Conservation (phyloP, 192 early-diverging fungal species). For the Chytriomyces confervae region DNA sequence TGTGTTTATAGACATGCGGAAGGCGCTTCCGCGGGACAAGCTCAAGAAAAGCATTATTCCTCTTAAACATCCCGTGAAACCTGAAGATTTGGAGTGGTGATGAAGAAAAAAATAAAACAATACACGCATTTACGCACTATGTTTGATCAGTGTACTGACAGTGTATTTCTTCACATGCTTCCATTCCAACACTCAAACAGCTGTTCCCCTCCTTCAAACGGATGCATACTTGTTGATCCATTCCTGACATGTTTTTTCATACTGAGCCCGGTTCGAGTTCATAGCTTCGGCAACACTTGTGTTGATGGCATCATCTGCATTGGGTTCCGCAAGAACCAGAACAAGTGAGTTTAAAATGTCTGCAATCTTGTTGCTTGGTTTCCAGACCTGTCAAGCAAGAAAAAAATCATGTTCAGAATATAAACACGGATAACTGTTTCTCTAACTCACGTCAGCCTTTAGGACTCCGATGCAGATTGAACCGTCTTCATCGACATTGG, state of each 20-base stretch:
- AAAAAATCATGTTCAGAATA: background rate
- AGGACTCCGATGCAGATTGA: slow-evolving; percentile 77
- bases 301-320: slow-evolving; percentile 83
- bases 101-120: too few species aligned
- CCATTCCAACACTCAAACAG: background rate
- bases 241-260: slow-evolving; percentile 74
- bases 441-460: slow-evolving; percentile 67
- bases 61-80: slow-evolving; percentile 54
- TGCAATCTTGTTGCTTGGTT: slow-evolving; percentile 74
- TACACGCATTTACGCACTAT: too few species aligned
- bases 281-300: slow-evolving; percentile 76
- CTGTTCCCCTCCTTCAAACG: background rate
- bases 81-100: slow-evolving; percentile 66
- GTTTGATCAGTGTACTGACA: too few species aligned
- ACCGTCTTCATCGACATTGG: slow-evolving; percentile 82
- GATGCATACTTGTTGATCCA: slow-evolving; percentile 69
- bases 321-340: slow-evolving; percentile 72
- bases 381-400: slow-evolving; percentile 62
- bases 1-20: slow-evolving; percentile 84
- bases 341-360: slow-evolving; percentile 72
- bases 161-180: too few species aligned
- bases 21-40: slow-evolving; percentile 85
- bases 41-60: slow-evolving; percentile 67
- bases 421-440: too few species aligned
- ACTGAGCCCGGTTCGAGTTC: slow-evolving; percentile 65